Base-by-base conservation (phyloP, 148 eudicot genomes). In the Persicaria tinctoria region DNA sequence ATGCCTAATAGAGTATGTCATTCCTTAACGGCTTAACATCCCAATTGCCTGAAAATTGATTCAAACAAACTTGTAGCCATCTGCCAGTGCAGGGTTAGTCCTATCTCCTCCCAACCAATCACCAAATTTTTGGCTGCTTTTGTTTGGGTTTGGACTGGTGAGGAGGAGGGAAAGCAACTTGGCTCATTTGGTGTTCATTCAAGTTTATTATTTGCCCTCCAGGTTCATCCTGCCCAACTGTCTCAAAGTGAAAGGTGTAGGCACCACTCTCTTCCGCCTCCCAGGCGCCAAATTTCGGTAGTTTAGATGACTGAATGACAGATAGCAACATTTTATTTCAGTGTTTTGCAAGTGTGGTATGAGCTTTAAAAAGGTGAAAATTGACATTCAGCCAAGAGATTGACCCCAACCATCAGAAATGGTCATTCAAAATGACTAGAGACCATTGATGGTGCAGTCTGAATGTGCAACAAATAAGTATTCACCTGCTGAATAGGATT, bases 251-350 rank as follows among this genome's bases (percentile, higher is more conserved):
- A 64, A 41, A 46, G 8, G 70, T 64, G 48, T 38, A 64, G 47
- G 45, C 70, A 20, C 13, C 18, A 13, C 41, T 41, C 7, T 64
- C 70, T 64, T 41, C 70, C 0, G 17, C 32, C 18, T 64, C 70
- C 70, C 70, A 64, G 3, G 18, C 70, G 46, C 70, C 70, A 14
- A 64, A 64, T 4, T 64, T 44, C 41, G 70, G 70, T 41, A 64
- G 46, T 64, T 64, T 64, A 64, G 70, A 64, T 64, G 11, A 17
- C 70, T 64, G 70, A 20, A 41, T 64, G 11, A 32, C 14, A 62
- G 44, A 62, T 18, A 59, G 13, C 20, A 54, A 54, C 20, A 54
- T 16, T 2, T 54, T 13, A 54, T 0, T 54, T 23, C 1, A 23
- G 27, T 23, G 27, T 23, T 23, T 23, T 23, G 27, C 27, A 23